Conservation (phyloP, 1,139 yeast species). For the Sugiyamaella paludigena region DNA sequence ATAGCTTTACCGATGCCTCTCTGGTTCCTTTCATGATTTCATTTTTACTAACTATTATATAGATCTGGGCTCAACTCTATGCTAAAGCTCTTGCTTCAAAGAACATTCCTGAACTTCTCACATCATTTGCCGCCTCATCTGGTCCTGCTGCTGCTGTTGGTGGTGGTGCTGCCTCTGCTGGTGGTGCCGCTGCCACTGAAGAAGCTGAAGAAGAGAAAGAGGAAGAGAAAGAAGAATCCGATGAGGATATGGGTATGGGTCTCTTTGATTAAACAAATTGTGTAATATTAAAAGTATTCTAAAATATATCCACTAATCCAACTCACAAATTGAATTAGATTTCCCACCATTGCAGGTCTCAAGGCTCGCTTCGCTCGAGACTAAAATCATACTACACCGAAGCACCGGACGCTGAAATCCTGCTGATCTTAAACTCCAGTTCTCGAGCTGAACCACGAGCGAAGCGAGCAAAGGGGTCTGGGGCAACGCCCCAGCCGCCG, state of each 20-base stretch:
- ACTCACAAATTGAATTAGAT: background rate
- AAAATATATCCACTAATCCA: constrained; percentile 8
- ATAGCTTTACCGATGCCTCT: no score
- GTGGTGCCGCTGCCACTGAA: constrained; percentile 62
- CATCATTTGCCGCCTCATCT: constrained; percentile 61
- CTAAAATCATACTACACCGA: no score
- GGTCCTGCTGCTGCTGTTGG: constrained; percentile 53
- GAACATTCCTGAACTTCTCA: constrained; percentile 87
- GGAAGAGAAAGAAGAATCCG: constrained; percentile 35
- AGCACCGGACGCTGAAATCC: no score
- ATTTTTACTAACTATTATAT: background rate
- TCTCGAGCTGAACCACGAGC: no score
- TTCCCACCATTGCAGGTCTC: background rate
- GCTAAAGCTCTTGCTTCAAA: constrained; percentile 97
- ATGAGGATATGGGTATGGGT: constrained; percentile 42
- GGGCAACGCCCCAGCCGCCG: no score
- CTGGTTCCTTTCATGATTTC: background rate
- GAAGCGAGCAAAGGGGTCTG: no score
- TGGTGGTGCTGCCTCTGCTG: constrained; percentile 57
- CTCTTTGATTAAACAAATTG: constrained; percentile 37
- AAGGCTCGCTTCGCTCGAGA: no score
- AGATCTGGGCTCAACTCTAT: constrained; percentile 70
- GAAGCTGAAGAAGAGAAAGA: constrained; percentile 34
- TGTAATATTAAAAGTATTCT: constrained; percentile 8
- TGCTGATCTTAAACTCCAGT: no score